Base-by-base conservation (phyloP, 208 protist species). In the Trypanosoma lewisi region DNA sequence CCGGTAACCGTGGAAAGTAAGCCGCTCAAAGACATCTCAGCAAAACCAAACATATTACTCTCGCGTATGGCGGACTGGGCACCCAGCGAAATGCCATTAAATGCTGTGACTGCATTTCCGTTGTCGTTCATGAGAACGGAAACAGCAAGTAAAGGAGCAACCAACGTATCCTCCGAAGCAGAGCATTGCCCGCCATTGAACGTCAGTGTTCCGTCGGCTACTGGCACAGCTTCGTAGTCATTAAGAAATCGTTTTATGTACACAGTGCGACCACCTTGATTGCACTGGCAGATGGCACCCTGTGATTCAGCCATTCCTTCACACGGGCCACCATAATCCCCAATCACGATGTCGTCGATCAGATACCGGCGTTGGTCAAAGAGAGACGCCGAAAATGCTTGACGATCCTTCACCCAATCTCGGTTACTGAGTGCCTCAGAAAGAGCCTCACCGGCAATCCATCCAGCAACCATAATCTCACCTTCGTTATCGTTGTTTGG, bases 341-440 rank as follows among this genome's bases (percentile, higher is more conserved):
- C 64, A 51, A 77, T 34, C 27, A 77, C 48, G 37, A 72, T 12
- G 34, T 77, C 71, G 8, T 67, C 59, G 51, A 70, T 44, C 7
- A 67, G 28, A 31, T 70, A 77, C 16, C 65, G 52, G 14, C 61
- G 55, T 19, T 70, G 72, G 21, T 58, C 53, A 27, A 68, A 77
- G 7, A 78, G 44, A 14, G 61, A 67, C 31, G 49, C 42, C 48
- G 27, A 28, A 39, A 78, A 73, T 4, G 48, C 36, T 21, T 63
- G 19, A 2, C 61, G 23, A 27, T 28, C 25, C 6, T 37, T 63
- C 25, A 56, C 30, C 53, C 61, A 62, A 17, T 55, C 47, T 14
- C 36, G 21, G 27, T 41, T 36, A 11, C 30, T 21, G 2, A 75
- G 42, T 2, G 36, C 52, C 16, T 59, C 41, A 4, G 27, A 6